Evolutionary conservation across 495 filamentous ascomycete genomes (phyloP), one percentile per base, ranked within the genome.

Genomic region (Stereocaulon alpinum): DNA sequence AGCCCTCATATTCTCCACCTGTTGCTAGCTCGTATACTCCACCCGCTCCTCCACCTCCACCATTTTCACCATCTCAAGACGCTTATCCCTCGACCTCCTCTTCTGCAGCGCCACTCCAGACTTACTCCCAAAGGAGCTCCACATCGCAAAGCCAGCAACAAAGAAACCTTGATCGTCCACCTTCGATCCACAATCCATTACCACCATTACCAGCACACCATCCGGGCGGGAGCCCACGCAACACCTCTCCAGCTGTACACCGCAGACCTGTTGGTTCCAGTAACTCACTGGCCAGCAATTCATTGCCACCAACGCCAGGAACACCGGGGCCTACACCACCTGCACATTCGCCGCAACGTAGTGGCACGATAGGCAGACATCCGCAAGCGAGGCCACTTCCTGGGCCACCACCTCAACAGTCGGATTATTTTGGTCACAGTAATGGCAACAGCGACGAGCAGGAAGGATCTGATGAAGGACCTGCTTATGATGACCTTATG

Each of bases 371-470:
- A 40, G 77, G 73, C 15, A 75, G 81, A 60, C 79, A 86, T 64
- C 81, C 80, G 7, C 80, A 83, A 54, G 69, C 76, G 5, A 73
- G 83, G 29, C 84, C 85, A 22, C 69, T 88, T 22, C 85, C 85
- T 15, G 77, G 79, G 15, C 80, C 80, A 20, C 79, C 78, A 9
- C 76, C 77, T 37, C 58, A 63, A 22, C 71, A 71, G 34, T 15
- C 51, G 12, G 74, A 59, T 27, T 64, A 68, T 43, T 58, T 66
- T 45, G 60, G 54, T 48, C 63, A 58, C 30, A 40, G 56, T 3
- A 69, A 67, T 53, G 69, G 66, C n/a, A 52, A 56, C 20, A 58
- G 56, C 4, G 56, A 62, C 49, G 14, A 60, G 32, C 47, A 59
- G 20, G 52, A 49, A 32, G 50, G 56, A 24, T 63, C 56, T 5